These are phyloP conservation scores for Candida coleopterorum DNA, from an alignment of 805 yeast genomes.

Conservation along the genomic window DNA sequence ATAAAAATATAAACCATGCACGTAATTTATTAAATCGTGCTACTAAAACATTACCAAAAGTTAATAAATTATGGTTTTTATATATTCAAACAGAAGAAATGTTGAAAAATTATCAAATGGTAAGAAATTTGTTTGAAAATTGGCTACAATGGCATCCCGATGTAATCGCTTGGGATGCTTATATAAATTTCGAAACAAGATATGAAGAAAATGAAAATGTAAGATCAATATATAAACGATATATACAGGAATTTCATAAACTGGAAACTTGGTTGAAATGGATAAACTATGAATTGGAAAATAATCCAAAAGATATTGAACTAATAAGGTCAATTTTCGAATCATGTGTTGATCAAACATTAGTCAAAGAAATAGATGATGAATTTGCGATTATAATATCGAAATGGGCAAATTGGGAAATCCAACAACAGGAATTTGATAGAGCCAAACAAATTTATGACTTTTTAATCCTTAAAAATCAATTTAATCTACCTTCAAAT, in stretches of 20 bases:
- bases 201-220: constrained; percentile 54
- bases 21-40: constrained; percentile 80
- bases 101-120: constrained; percentile 56
- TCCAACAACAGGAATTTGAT: constrained; percentile 52
- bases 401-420: constrained; percentile 72
- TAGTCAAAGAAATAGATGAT: constrained; percentile 14
- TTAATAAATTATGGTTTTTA: constrained; percentile 82
- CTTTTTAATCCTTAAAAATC: constrained; percentile 40
- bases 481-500: constrained; percentile 22
- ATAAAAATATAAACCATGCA: constrained; percentile 79
- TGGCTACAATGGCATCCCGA: constrained; percentile 83
- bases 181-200: constrained; percentile 65
- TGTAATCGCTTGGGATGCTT: constrained; percentile 67
- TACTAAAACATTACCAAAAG: constrained; percentile 65
- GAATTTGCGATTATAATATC: constrained; percentile 34
- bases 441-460: constrained; percentile 57
- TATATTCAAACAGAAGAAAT: constrained; percentile 82
- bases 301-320: constrained; percentile 28
- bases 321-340: constrained; percentile 61
- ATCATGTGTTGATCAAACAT: constrained; percentile 53
- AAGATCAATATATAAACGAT: constrained; percentile 53
- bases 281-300: constrained; percentile 60
- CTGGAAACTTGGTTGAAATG: constrained; percentile 68
- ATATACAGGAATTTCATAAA: constrained; percentile 30
- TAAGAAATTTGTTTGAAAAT: constrained; percentile 61